These are phyloP conservation scores for Moesziomyces aphidis DNA, from an alignment of 1,284 basidiomycete genomes.

Conservation along the genomic window DNA sequence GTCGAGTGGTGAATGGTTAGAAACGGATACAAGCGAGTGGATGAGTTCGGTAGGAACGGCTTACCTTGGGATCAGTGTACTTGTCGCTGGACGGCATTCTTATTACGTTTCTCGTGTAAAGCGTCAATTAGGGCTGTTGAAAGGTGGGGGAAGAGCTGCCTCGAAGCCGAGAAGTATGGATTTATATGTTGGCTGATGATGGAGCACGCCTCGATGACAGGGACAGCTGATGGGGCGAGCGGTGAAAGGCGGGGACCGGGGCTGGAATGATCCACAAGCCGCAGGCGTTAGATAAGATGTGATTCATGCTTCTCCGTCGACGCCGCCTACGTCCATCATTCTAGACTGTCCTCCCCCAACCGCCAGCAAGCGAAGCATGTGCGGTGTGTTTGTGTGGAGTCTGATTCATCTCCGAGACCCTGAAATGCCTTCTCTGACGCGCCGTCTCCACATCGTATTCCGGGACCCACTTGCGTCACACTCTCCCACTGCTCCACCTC, in stretches of 20 bases:
- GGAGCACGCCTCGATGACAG: neutral
- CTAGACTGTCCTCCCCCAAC: too few relatives aligned
- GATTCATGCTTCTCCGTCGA: conserved; percentile 13
- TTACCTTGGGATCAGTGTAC: conserved; percentile 49
- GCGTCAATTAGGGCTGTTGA: neutral
- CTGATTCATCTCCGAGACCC: conserved; percentile 26
- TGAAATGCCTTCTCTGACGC: neutral
- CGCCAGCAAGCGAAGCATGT: neutral
- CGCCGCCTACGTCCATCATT: conserved; percentile 1
- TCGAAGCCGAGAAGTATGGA: neutral
- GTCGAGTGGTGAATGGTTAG: neutral
- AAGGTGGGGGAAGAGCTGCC: neutral
- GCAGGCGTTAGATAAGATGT: conserved; percentile 32
- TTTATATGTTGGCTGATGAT: neutral
- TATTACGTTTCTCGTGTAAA: neutral
- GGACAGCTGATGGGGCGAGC: neutral
- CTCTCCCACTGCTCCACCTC: too few relatives aligned
- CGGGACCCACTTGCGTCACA: neutral
- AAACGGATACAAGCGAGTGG: neutral
- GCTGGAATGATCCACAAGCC: neutral
- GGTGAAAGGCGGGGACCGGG: neutral
- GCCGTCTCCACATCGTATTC: neutral
- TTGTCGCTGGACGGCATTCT: conserved; percentile 46
- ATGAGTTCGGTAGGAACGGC: neutral
- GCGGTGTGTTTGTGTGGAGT: conserved; percentile 20